These are phyloP conservation scores for Epichloe amarillans DNA, from an alignment of 2,329 filamentous ascomycete genomes.

Conservation along the genomic window DNA sequence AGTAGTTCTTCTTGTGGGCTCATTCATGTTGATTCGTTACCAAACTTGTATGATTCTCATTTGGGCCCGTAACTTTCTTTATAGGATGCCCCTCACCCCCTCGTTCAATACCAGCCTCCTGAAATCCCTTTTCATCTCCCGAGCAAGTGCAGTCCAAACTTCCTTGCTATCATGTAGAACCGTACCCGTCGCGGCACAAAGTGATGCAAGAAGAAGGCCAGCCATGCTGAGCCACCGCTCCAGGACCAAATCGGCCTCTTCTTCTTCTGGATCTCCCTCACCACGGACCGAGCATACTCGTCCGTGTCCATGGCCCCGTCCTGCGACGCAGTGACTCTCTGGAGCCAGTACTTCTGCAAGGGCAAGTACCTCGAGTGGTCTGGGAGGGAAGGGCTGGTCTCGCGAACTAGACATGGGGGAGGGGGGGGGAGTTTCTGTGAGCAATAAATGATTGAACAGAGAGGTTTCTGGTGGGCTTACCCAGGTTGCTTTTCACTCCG, in stretches of 20 bases:
- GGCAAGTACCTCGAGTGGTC: slow-evolving; percentile 5
- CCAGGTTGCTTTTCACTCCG: slow-evolving; percentile 9
- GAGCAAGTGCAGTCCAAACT: background rate
- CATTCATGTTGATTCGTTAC: no score
- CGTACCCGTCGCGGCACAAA: slow-evolving; percentile 4
- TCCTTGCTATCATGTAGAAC: background rate
- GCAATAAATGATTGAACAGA: background rate
- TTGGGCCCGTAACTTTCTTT: no score
- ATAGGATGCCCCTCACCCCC: no score
- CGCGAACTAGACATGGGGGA: slow-evolving; percentile 3
- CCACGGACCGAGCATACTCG: slow-evolving; percentile 8
- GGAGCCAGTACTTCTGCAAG: slow-evolving; percentile 7
- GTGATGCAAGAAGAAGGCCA: slow-evolving; percentile 13
- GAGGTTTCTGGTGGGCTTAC: background rate
- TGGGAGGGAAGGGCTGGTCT: slow-evolving; percentile 5
- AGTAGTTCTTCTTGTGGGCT: background rate
- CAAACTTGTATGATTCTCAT: no score
- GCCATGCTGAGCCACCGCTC: slow-evolving; percentile 4
- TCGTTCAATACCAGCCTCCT: no score
- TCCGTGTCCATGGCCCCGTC: slow-evolving; percentile 5
- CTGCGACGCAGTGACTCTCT: slow-evolving; percentile 4
- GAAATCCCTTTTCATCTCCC: no score
- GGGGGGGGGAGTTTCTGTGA: no score
- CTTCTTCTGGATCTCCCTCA: slow-evolving; percentile 7
- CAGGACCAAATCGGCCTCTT: slow-evolving; percentile 9